Percentiles rank a stretch among this genome's conserved stretches.
Evolutionary conservation across 2,329 filamentous ascomycete genomes (phyloP).

Genomic region (Thielaviopsis musarum): DNA sequence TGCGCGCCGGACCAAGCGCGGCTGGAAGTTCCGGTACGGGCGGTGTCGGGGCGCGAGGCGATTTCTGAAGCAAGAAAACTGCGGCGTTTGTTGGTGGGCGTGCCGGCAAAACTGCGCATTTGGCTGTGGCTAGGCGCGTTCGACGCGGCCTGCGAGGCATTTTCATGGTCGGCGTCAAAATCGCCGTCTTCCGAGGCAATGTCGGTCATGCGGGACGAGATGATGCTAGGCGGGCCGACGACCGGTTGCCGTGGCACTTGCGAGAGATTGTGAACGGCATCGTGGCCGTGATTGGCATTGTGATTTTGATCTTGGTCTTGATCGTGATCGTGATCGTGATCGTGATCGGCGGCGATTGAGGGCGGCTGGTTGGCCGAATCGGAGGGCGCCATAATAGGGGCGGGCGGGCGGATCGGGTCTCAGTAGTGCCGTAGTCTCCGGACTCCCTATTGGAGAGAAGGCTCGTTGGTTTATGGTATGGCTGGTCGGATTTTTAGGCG

Average conservation of each 20-base stretch:
- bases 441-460: no score
- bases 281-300: conserved; percentile 14
- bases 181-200: conserved; percentile 40
- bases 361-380: conserved; percentile 20
- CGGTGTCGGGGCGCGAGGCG: conserved; percentile 36
- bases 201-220: conserved; percentile 57
- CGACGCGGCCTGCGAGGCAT: conserved; percentile 1
- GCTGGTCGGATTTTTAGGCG: no score
- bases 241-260: conserved; percentile 25
- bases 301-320: no score
- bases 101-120: conserved; percentile 12
- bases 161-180: conserved; percentile 16
- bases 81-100: conserved; percentile 21
- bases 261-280: conserved; percentile 14
- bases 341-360: conserved; percentile 21
- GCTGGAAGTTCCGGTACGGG: conserved; percentile 32
- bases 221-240: conserved; percentile 42
- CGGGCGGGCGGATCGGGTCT: not conserved
- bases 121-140: conserved; percentile 15
- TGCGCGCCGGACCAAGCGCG: conserved; percentile 37
- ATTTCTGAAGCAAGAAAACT: conserved; percentile 26
- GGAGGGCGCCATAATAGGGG: conserved; percentile 23
- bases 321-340: conserved; percentile 4
- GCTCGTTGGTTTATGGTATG: not conserved
- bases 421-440: no score